Percentiles rank a stretch among this genome's conserved stretches.
Conservation (phyloP, 495 filamentous ascomycete genomes). For the Bombardia bombarda region DNA sequence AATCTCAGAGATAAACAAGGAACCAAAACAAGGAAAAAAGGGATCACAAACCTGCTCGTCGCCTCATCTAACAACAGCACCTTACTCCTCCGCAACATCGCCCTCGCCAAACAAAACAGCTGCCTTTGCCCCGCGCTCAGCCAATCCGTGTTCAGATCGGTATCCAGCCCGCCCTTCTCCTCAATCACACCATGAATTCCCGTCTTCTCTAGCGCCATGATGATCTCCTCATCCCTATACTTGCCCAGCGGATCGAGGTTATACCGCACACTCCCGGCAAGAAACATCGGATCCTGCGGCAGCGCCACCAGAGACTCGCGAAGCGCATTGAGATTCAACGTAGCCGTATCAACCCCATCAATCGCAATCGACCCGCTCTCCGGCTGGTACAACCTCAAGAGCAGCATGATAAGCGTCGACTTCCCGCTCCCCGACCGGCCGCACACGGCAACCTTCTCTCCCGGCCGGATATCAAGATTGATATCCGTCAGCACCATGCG, state of each 20-base stretch:
- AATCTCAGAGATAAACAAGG: neutral
- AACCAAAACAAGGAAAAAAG: neutral
- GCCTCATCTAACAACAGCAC: conserved; percentile 27
- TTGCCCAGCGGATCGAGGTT: conserved; percentile 40
- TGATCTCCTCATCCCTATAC: conserved; percentile 29
- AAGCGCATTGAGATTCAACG: conserved; percentile 33
- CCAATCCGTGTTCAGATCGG: conserved; percentile 37
- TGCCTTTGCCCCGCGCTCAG: conserved; percentile 55
- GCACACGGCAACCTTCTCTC: conserved; percentile 12
- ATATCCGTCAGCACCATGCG: conserved; percentile 18
- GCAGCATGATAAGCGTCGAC: conserved; percentile 75
- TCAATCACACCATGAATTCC: conserved; percentile 5
- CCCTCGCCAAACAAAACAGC: conserved; percentile 53
- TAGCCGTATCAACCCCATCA: conserved; percentile 35
- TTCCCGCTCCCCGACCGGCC: conserved; percentile 50
- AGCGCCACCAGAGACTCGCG: conserved; percentile 29
- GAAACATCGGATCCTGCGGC: conserved; percentile 41
- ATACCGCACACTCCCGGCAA: conserved; percentile 35
- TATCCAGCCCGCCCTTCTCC: conserved; percentile 26
- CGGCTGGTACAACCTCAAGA: conserved; percentile 87
- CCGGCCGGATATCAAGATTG: conserved; percentile 7
- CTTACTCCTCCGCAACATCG: conserved; percentile 34
- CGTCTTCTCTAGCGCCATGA: conserved; percentile 23
- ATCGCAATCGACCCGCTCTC: conserved; percentile 50
- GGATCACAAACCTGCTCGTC: conserved; percentile 11